Percentiles rank a stretch among this genome's conserved stretches.
Conservation (phyloP, 345 rosid genomes). For the Erucastrum elatum region DNA sequence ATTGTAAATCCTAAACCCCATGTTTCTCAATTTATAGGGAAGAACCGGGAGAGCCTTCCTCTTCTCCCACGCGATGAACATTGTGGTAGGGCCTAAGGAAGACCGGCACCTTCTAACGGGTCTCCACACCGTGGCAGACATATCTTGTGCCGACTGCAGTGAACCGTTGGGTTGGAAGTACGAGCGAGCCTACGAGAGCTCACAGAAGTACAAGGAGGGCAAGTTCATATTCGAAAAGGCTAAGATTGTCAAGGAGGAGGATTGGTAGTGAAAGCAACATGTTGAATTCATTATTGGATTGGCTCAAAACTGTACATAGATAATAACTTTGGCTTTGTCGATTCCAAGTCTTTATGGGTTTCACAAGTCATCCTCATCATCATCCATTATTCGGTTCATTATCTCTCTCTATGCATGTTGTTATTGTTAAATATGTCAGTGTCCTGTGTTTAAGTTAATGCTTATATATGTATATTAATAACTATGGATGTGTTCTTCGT, state of each 20-base stretch:
- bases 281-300: slow-evolving; percentile 35
- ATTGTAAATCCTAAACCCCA: too few relatives aligned
- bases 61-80: slow-evolving; percentile 83
- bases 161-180: slow-evolving; percentile 88
- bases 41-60: slow-evolving; percentile 85
- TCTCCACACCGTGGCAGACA: slow-evolving; percentile 85
- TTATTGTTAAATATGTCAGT: not conserved
- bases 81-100: slow-evolving; percentile 65
- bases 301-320: slow-evolving; percentile 31
- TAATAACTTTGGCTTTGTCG: slow-evolving; percentile 7
- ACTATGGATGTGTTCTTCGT: not conserved
- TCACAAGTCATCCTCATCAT: slow-evolving; percentile 32
- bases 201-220: slow-evolving; percentile 88
- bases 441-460: not conserved
- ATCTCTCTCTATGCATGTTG: slow-evolving; percentile 7
- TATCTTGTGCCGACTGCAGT: slow-evolving; percentile 65
- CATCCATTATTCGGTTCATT: slow-evolving; percentile 10
- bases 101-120: slow-evolving; percentile 75
- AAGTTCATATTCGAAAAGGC: slow-evolving; percentile 83
- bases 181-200: slow-evolving; percentile 66
- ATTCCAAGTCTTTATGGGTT: slow-evolving; percentile 21
- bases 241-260: slow-evolving; percentile 69
- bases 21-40: slow-evolving; percentile 46
- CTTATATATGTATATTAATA: not conserved
- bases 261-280: slow-evolving; percentile 51